Evolutionary conservation across 345 rosid species (phyloP), one percentile per base, ranked within the genome.

Genomic region (Gossypium anomalum): DNA sequence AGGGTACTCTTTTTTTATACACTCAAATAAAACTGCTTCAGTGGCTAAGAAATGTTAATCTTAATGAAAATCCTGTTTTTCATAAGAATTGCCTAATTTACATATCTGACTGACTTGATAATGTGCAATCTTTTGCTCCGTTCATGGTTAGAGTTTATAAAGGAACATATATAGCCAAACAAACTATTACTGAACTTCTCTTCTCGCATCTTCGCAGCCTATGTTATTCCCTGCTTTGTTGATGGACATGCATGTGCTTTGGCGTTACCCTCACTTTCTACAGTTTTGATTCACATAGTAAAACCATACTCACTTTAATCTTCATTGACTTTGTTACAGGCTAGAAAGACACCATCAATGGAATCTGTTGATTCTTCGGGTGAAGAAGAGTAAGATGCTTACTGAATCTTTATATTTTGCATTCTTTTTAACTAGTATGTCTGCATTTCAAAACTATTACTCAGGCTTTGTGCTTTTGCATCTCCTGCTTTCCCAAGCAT

Each of bases 301-400:
- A 51, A 23, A 15, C 71, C 7, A 7, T 47, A 15, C 47, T 47
- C 64, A 47, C 71, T 53, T 72, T 51, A 74, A 70, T 78, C 23
- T 67, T 77, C 70, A 11, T 66, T 17, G 15, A 4, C 13, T 66
- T 75, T 62, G 47, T 53, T 59, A 43, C 97, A 95, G 99, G 89
- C 81, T 41, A 87, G 94, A 78, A 95, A 95, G 89, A 84, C 90
- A 65, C 88, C 90, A 0, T 91, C 97, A 51, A 79, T 86, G 85
- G 98, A 94, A 73, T 95, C 98, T 3, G 89, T 95, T 83, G 98
- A 93, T 87, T 95, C 92, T 81, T 90, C 98, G 48, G 97, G 97
- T 58, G 98, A 93, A 87, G 98, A 95, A 83, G 99, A 95, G 99
- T 95, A 86, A 87, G 99, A 79, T 79, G 55, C 60, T 78, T 59